Percentiles rank a stretch among this genome's conserved stretches.
These are phyloP conservation scores for Talaromyces stipitatus DNA, from an alignment of 495 filamentous ascomycete genomes.

Conservation along the genomic window DNA sequence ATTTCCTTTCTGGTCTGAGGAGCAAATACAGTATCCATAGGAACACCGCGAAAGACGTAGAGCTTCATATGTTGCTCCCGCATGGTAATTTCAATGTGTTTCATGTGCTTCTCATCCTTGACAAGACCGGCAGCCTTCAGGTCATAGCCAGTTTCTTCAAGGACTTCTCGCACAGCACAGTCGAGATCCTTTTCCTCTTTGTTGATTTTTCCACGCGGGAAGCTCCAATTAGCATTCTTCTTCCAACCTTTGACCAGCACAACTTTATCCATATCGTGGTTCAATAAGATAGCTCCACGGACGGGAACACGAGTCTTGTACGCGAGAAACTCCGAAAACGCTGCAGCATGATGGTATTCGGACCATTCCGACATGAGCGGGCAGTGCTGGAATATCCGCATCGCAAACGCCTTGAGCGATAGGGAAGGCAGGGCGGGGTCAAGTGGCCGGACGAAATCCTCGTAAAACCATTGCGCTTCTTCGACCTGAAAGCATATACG, in stretches of 20 bases:
- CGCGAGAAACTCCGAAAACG: conserved; percentile 80
- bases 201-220: conserved; percentile 94
- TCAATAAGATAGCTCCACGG: conserved; percentile 85
- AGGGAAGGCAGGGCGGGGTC: conserved; percentile 80
- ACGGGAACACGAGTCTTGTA: conserved; percentile 95
- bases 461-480: conserved; percentile 99
- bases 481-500: conserved; percentile 98
- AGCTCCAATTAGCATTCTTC: conserved; percentile 93
- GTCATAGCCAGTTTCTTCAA: conserved; percentile 92
- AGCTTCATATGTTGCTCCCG: conserved; percentile 85
- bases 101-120: conserved; percentile 54
- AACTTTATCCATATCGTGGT: conserved; percentile 81
- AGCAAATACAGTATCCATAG: conserved; percentile 77
- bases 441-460: conserved; percentile 91
- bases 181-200: conserved; percentile 88
- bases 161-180: conserved; percentile 88
- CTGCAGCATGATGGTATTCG: conserved; percentile 63
- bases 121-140: conserved; percentile 65
- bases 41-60: conserved; percentile 82
- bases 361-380: conserved; percentile 78
- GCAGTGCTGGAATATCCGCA: conserved; percentile 87
- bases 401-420: conserved; percentile 70
- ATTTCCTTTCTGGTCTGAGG: conserved; percentile 94
- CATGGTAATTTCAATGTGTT: conserved; percentile 80
- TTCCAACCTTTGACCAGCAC: conserved; percentile 97